Evolutionary conservation across 192 early-diverging fungal species (phyloP).

Genomic region (Coemansia sp.): DNA sequence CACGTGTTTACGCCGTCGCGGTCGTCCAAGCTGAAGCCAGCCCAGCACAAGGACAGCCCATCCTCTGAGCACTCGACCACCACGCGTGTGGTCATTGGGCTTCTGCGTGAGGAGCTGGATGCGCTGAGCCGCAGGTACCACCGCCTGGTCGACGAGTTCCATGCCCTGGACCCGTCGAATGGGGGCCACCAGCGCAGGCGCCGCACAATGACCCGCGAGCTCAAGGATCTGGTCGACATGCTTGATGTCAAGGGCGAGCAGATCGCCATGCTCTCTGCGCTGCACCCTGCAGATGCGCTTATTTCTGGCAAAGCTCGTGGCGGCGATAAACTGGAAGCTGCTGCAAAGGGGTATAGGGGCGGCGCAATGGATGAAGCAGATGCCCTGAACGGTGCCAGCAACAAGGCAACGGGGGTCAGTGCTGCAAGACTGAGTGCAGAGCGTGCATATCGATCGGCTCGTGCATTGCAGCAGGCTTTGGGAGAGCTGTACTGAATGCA

Average conservation of each 20-base stretch:
- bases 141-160: constrained; percentile 40
- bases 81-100: constrained; percentile 27
- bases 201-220: constrained; percentile 40
- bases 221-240: constrained; percentile 52
- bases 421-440: constrained; percentile 2
- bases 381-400: not conserved
- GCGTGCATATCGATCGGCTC: constrained; percentile 34
- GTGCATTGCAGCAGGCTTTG: constrained; percentile 44
- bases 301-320: not conserved
- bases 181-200: constrained; percentile 23
- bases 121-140: constrained; percentile 53
- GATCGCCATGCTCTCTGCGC: constrained; percentile 36
- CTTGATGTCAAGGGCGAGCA: constrained; percentile 55
- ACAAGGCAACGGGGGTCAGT: not conserved
- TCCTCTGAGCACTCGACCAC: not conserved
- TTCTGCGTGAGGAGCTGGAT: constrained; percentile 47
- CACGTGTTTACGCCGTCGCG: constrained; percentile 43
- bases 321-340: not conserved
- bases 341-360: no score
- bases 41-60: not conserved
- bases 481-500: constrained; percentile 39
- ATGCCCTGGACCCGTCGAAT: constrained; percentile 24
- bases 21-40: no score
- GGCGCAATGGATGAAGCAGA: no score
- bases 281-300: constrained; percentile 26